Percentiles rank a stretch among this genome's conserved stretches.
These are phyloP conservation scores for Venturiaceae sp. DNA, from an alignment of 2,329 filamentous ascomycete genomes.

Conservation along the genomic window DNA sequence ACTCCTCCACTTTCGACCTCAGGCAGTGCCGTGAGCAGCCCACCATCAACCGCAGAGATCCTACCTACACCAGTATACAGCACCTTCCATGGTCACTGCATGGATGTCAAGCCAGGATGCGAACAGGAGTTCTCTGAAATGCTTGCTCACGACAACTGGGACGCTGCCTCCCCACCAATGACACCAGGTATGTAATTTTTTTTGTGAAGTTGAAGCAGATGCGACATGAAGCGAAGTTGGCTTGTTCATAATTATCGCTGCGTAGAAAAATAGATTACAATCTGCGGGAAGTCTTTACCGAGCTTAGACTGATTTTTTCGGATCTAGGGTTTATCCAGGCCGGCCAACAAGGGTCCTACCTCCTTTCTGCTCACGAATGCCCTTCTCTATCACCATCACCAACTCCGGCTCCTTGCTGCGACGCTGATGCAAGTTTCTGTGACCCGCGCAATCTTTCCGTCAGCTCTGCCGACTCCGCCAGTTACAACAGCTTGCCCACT, in stretches of 20 bases:
- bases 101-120: conserved; percentile 44
- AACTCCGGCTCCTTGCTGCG: conserved; percentile 51
- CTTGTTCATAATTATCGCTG: too few species aligned
- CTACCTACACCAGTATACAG: conserved; percentile 76
- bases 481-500: conserved; percentile 56
- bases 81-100: conserved; percentile 50
- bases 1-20: conserved; percentile 82
- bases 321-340: conserved; percentile 51
- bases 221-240: too few species aligned
- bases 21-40: conserved; percentile 78
- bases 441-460: conserved; percentile 87
- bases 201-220: background rate
- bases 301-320: background rate
- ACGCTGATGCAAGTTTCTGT: conserved; percentile 75
- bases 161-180: conserved; percentile 72
- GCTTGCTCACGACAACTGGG: conserved; percentile 60
- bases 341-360: conserved; percentile 48
- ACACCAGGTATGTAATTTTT: conserved; percentile 66
- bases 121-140: conserved; percentile 65
- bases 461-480: conserved; percentile 41
- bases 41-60: conserved; percentile 63
- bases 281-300: background rate
- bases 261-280: background rate
- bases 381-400: conserved; percentile 80
- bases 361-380: conserved; percentile 52